Base-by-base conservation (phyloP, 2,329 filamentous ascomycete genomes). In the Aureobasidium sp. region DNA sequence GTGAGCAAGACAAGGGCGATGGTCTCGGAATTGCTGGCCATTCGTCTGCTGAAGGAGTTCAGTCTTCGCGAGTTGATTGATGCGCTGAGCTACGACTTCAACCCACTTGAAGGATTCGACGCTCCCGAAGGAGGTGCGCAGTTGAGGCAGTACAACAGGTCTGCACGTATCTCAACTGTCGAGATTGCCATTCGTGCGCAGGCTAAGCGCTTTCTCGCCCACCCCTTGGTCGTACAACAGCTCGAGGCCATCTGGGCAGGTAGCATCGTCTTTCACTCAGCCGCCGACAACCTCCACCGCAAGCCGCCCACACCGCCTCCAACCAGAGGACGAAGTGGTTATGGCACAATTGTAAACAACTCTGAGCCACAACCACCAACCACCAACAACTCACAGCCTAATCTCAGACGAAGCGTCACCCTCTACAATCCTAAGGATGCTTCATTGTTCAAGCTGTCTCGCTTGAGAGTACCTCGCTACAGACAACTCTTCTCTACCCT, bases 171-270 rank as follows among this genome's bases (percentile, higher is more conserved):
- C 17, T 97, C 92, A 9, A 92, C 92, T 8, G 83, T 97, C 36
- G 93, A 97, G 76, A 87, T 97, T 63, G 92, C 93, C 64, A 97
- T 97, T 69, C 86, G 91, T 67, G 91, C 92, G 24, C 92, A 92
- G 65, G 90, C 93, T 26, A 97, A 97, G 76, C 88, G 91, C 68
- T 96, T 97, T 68, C 80, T 97, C 5, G 89, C 93, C 9, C 92
- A 97, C 71, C 92, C 93, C 0, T 80, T 97, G 3, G 92, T 97
- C 0, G 88, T 97, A 9, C 91, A 95, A 73, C 92, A 97, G 71
- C 81, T 97, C n/a, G 92, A 97, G 74, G 92, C 92, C 48, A 96
- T 97, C 65, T 97, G 93, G 93, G 93, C 91, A 24, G 93, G 93
- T 32, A 93, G 89, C 20, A 94, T 97, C 66, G 92, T 94, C 67